These are phyloP conservation scores for Nakaseomyces sp. DNA, from an alignment of 1,139 yeast genomes.

Conservation along the genomic window DNA sequence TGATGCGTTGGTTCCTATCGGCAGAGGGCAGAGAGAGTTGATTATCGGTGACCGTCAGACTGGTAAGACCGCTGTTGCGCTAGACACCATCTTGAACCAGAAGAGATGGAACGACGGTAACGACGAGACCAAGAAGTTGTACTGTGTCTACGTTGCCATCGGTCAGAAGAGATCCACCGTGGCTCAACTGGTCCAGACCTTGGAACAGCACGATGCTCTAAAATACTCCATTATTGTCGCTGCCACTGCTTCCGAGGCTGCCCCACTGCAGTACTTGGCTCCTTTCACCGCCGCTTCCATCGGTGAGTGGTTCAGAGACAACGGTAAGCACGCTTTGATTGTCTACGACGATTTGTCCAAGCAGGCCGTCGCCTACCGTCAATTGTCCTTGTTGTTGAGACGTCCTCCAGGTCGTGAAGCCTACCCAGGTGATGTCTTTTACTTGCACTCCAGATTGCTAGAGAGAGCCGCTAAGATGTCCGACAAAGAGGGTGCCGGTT, in stretches of 20 bases:
- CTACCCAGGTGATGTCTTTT: slow-evolving; percentile 95
- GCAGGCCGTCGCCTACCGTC: slow-evolving; percentile 99
- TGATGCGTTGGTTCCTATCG: slow-evolving; percentile 98
- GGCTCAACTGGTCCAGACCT: slow-evolving; percentile 98
- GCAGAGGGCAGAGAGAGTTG: slow-evolving; percentile 99
- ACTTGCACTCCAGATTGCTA: slow-evolving; percentile 90
- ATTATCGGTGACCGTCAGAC: slow-evolving; percentile 99
- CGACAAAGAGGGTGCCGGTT: slow-evolving; percentile 82
- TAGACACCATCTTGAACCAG: slow-evolving; percentile 97
- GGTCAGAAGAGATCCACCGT: slow-evolving; percentile 99
- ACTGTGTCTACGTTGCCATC: slow-evolving; percentile 99
- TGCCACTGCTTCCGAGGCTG: slow-evolving; percentile 99
- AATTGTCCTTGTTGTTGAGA: slow-evolving; percentile 93
- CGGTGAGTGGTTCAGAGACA: slow-evolving; percentile 99
- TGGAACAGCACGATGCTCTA: slow-evolving; percentile 96
- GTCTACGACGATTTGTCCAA: slow-evolving; percentile 97
- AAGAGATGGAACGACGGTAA: slow-evolving; percentile 95
- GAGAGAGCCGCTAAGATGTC: slow-evolving; percentile 98
- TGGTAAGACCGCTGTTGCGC: slow-evolving; percentile 99
- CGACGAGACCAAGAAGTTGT: slow-evolving; percentile 95
- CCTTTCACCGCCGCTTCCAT: slow-evolving; percentile 99
- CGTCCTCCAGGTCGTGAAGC: slow-evolving; percentile 98
- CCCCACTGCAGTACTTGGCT: slow-evolving; percentile 99
- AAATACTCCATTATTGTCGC: slow-evolving; percentile 97
- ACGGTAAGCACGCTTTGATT: slow-evolving; percentile 95